Percentiles rank a stretch among this genome's conserved stretches.
These are phyloP conservation scores for Emmonsia crescens DNA, from an alignment of 2,329 filamentous ascomycete species.

Conservation along the genomic window DNA sequence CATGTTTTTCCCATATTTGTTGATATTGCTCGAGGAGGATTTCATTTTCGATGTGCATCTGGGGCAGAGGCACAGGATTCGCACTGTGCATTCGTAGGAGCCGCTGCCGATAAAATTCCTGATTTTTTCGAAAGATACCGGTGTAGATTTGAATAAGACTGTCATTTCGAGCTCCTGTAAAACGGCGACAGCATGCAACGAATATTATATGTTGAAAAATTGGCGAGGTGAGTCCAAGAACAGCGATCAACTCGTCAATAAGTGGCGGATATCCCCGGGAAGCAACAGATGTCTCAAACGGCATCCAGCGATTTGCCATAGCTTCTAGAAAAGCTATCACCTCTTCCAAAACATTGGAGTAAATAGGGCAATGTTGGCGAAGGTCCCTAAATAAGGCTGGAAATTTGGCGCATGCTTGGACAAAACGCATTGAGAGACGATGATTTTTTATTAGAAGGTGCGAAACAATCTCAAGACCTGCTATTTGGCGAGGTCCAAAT, in stretches of 20 bases:
- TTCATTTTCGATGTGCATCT: constrained; percentile 13
- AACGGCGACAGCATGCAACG: constrained; percentile 20
- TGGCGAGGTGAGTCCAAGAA: constrained; percentile 40
- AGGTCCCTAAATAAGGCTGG: constrained; percentile 28
- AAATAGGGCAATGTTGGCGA: constrained; percentile 22
- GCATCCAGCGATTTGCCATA: constrained; percentile 34
- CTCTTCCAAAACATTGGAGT: constrained; percentile 21
- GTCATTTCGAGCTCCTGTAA: constrained; percentile 7
- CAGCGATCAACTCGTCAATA: constrained; percentile 38
- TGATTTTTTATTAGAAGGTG: constrained; percentile 39
- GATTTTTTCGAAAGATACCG: constrained; percentile 8
- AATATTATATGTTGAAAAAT: constrained; percentile 47
- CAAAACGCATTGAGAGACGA: constrained; percentile 28
- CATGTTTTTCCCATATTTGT: background rate
- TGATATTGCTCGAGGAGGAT: constrained; percentile 13
- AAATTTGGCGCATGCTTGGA: constrained; percentile 40
- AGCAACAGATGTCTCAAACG: constrained; percentile 24
- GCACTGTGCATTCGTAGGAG: background rate
- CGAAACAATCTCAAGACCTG: constrained; percentile 28
- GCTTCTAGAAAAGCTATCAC: constrained; percentile 38
- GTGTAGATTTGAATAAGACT: background rate
- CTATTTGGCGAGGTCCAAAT: constrained; percentile 20
- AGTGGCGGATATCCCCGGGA: constrained; percentile 42
- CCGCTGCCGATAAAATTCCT: constrained; percentile 14
- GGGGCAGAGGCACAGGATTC: constrained; percentile 1